phyloP scores from a whole-genome alignment of 495 filamentous ascomycete species.

The Neurospora sp. region DNA sequence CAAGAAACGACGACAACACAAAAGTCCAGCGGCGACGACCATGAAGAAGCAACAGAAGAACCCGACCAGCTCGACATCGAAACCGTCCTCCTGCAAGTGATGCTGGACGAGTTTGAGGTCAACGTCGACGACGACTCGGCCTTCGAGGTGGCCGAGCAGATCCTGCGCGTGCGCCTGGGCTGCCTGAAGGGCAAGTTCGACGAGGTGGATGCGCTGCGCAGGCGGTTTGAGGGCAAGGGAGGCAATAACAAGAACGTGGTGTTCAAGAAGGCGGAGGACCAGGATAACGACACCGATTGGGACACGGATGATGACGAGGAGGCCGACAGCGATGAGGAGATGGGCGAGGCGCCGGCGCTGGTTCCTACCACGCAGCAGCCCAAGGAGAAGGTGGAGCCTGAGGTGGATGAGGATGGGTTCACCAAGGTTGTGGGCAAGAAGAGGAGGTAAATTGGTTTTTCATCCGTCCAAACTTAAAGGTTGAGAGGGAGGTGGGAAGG shows the following conservation, averaged over 20 bases:
- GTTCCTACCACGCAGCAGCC: constrained; percentile 32
- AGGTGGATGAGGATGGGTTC: constrained; percentile 91
- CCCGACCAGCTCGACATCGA: constrained; percentile 80
- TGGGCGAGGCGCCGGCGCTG: constrained; percentile 60
- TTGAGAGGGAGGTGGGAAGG: neutral
- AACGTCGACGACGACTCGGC: constrained; percentile 83
- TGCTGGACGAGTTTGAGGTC: constrained; percentile 92
- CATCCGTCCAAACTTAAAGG: neutral
- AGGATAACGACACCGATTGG: constrained; percentile 51
- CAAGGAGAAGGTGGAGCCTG: constrained; percentile 58
- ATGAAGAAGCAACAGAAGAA: constrained; percentile 29
- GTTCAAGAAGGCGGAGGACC: constrained; percentile 51
- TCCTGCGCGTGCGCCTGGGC: constrained; percentile 56
- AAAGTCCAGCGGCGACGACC: neutral
- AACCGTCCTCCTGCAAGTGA: constrained; percentile 70
- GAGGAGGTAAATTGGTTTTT: constrained; percentile 31
- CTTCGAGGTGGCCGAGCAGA: constrained; percentile 58
- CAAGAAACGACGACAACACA: neutral
- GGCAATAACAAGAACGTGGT: constrained; percentile 41
- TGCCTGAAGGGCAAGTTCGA: constrained; percentile 54
- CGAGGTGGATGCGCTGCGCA: constrained; percentile 58
- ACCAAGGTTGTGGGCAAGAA: constrained; percentile 76
- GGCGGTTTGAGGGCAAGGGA: constrained; percentile 45
- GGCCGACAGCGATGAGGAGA: constrained; percentile 38
- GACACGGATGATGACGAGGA: constrained; percentile 40